These are phyloP conservation scores for Talaromyces atroroseus DNA, from an alignment of 2,329 filamentous ascomycete species.

Conservation along the genomic window DNA sequence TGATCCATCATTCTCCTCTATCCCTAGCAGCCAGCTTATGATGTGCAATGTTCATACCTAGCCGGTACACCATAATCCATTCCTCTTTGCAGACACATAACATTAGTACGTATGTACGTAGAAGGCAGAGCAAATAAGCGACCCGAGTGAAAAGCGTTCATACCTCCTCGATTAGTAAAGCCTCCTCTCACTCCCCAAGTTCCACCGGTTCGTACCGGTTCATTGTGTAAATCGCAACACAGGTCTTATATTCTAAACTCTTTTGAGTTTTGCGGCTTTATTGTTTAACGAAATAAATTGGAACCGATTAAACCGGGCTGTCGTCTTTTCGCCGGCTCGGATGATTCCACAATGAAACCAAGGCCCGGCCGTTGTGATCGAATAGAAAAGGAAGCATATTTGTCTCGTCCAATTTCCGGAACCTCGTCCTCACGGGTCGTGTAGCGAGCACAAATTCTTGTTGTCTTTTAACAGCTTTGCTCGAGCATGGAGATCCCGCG, in stretches of 20 bases:
- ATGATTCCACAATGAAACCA: not conserved
- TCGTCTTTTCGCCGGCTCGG: not conserved
- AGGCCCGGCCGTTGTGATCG: not conserved
- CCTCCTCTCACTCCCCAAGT: not conserved
- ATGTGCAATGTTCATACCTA: not conserved
- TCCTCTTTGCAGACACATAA: not conserved
- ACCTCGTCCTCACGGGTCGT: not conserved
- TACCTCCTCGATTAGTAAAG: not conserved
- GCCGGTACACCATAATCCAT: not conserved
- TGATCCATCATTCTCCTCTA: not conserved
- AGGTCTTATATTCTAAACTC: not conserved
- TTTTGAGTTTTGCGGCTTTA: not conserved
- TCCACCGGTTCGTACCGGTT: constrained; percentile 1
- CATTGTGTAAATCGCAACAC: not conserved
- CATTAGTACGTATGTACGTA: not conserved
- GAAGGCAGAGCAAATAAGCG: not conserved
- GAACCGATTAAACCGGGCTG: not conserved
- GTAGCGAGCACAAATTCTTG: not conserved
- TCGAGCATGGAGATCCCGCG: constrained; percentile 17
- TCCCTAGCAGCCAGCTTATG: not conserved
- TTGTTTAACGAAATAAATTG: not conserved
- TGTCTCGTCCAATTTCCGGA: not conserved
- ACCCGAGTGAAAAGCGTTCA: not conserved
- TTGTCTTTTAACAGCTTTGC: not conserved
- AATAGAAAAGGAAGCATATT: not conserved